Base-by-base conservation (phyloP, 75 land plant genomes). In the Picea glauca region DNA sequence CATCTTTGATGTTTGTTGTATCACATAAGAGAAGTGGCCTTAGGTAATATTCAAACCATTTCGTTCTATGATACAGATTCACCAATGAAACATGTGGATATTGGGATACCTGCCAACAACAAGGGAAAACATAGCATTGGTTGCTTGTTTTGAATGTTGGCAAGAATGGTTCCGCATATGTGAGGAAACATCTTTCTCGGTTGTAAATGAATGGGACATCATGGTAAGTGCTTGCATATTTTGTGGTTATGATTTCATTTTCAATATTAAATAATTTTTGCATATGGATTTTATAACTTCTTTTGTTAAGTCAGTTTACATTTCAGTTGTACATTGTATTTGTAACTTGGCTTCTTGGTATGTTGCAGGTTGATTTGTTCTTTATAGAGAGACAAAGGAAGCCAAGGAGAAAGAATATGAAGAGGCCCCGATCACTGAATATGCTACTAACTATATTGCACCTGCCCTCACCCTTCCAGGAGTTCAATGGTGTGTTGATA, bases 21-120 rank as follows among this genome's bases (percentile, higher is more conserved):
- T 91, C 92, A 90, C 3, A 88, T 94, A 59, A 92, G 85, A 80
- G 98, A 94, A 81, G 83, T 88, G 59, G 89, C 94, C 0, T 85
- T 94, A n/a, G 93, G 95, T 33, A 92, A 92, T 80, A 92, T 94
- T 21, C 94, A 93, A 15, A 90, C 87, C 13, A 92, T 92, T 84
- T 95, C 98, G 33, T 94, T 94, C 82, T 94, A 91, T 80, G 98
- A 94, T 68, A 94, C 94, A 12, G 98, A 94, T 66, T 94, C 94
- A 5, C 94, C 94, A 5, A 92, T 94, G 98, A 72, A 83, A 1
- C 86, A 92, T 78, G 95, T 93, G 57, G 95, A 93, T 54, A 93
- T 91, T 86, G 91, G 92, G 15, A 93, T 93, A 23, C 95, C 93
- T 58, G 93, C 95, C 23, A 91, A 93, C 64, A 93, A 93, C 84